A percentile compares a stretch with the other conserved stretches of the same genome.
Evolutionary conservation across 2,329 filamentous ascomycete genomes (phyloP).

Genomic region (Furcasterigmium sp.): DNA sequence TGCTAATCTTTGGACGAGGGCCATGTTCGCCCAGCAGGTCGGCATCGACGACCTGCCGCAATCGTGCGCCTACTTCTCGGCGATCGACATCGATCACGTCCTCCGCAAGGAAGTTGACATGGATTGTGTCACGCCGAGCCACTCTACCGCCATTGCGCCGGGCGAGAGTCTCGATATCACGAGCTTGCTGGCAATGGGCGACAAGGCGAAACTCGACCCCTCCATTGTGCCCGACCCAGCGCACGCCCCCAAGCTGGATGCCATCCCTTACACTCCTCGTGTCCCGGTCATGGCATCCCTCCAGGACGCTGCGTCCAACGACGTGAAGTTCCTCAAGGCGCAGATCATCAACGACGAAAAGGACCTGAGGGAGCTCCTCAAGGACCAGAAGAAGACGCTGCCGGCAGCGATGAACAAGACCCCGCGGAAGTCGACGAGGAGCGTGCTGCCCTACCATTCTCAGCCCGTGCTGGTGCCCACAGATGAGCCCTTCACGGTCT

Average conservation of each 20-base stretch:
- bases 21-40: constrained; percentile 96
- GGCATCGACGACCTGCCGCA: constrained; percentile 94
- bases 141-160: constrained; percentile 69
- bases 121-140: constrained; percentile 90
- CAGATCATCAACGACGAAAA: constrained; percentile 73
- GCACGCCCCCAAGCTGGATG: constrained; percentile 51
- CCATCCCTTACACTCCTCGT: constrained; percentile 64
- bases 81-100: constrained; percentile 90
- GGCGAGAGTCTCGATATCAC: constrained; percentile 85
- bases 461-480: constrained; percentile 26
- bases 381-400: constrained; percentile 42
- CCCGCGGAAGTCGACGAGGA: constrained; percentile 7
- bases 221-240: constrained; percentile 48
- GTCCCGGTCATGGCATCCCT: constrained; percentile 75
- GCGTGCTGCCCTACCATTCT: constrained; percentile 29
- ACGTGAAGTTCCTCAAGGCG: constrained; percentile 68
- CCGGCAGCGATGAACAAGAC: constrained; percentile 16
- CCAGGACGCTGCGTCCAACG: constrained; percentile 37
- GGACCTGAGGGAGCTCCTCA: constrained; percentile 70
- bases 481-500: constrained; percentile 28
- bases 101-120: constrained; percentile 98
- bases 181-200: constrained; percentile 69
- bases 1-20: constrained; percentile 91
- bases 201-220: constrained; percentile 64
- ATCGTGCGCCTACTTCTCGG: constrained; percentile 90